phyloP scores from a whole-genome alignment of 1,139 yeast genomes.

The Blastobotrys elegans region DNA sequence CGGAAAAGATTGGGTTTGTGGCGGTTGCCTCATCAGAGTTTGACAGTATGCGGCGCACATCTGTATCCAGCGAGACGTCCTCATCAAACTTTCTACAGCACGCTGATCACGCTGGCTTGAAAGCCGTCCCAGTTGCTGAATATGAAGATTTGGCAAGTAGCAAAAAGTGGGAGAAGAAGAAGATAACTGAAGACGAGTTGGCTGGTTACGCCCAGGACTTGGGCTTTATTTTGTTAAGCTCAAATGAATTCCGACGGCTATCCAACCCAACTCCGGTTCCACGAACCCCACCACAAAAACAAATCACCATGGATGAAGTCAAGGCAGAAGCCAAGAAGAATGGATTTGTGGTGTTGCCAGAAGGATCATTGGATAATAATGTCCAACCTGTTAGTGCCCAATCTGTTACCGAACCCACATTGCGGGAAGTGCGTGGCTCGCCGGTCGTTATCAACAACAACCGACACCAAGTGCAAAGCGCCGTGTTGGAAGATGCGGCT shows the following conservation, averaged over 20 bases:
- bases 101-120: slow-evolving; percentile 27
- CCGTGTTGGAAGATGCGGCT: slow-evolving; percentile 20
- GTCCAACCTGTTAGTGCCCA: too few species aligned
- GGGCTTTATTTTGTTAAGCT: slow-evolving; percentile 21
- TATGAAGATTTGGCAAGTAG: slow-evolving; percentile 7
- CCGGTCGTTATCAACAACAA: slow-evolving; percentile 21
- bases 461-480: slow-evolving; percentile 21
- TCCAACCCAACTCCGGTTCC: slow-evolving; percentile 8
- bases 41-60: slow-evolving; percentile 13
- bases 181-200: slow-evolving; percentile 19
- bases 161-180: slow-evolving; percentile 3
- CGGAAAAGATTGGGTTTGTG: slow-evolving; percentile 37
- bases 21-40: slow-evolving; percentile 34
- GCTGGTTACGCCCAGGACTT: slow-evolving; percentile 15
- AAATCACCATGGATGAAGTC: slow-evolving; percentile 27
- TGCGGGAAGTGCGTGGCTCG: slow-evolving; percentile 23
- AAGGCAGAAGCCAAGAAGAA: slow-evolving; percentile 27
- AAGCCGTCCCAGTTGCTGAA: slow-evolving; percentile 16
- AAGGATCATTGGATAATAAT: not conserved
- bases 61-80: slow-evolving; percentile 11
- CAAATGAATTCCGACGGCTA: slow-evolving; percentile 19
- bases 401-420: slow-evolving; percentile 16
- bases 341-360: slow-evolving; percentile 20
- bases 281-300: slow-evolving; percentile 4
- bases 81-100: slow-evolving; percentile 18